phyloP scores from a whole-genome alignment of 108 stramenopile genomes.

The Aurantiochytrium sp. region DNA sequence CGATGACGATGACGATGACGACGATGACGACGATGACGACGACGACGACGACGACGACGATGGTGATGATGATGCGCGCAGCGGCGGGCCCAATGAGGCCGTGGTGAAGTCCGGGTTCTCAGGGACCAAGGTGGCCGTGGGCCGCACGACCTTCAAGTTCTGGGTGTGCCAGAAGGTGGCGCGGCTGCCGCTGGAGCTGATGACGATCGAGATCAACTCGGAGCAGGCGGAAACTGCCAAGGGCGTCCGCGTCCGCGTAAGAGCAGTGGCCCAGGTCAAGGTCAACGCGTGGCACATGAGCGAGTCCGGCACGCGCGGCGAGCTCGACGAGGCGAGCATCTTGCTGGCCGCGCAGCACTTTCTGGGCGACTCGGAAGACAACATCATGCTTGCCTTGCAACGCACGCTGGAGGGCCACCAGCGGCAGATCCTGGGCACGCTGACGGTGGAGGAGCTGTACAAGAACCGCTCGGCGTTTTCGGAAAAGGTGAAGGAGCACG shows the following conservation, averaged over 20 bases:
- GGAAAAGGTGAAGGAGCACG: slow-evolving; percentile 33
- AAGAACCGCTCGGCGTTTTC: slow-evolving; percentile 41
- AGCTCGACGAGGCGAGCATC: slow-evolving; percentile 32
- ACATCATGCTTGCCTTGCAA: not conserved
- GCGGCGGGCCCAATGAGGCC: slow-evolving; percentile 32
- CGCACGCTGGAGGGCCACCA: slow-evolving; percentile 43
- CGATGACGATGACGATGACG: too few relatives aligned
- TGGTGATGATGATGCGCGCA: too few relatives aligned
- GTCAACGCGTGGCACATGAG: not conserved
- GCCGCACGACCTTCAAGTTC: not conserved
- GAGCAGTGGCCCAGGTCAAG: slow-evolving; percentile 36
- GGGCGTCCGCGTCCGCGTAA: slow-evolving; percentile 29
- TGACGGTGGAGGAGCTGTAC: slow-evolving; percentile 40
- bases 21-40: too few relatives aligned
- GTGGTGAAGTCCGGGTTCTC: slow-evolving; percentile 25
- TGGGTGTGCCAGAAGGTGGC: slow-evolving; percentile 28
- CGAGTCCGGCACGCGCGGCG: not conserved
- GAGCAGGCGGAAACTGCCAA: slow-evolving; percentile 30
- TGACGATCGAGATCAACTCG: slow-evolving; percentile 31
- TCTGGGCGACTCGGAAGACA: not conserved
- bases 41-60: too few relatives aligned
- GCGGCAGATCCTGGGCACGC: slow-evolving; percentile 42
- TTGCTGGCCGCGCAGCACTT: slow-evolving; percentile 40
- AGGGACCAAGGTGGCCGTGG: slow-evolving; percentile 23
- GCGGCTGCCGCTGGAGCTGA: slow-evolving; percentile 30